Base-by-base conservation (phyloP, 1,284 basidiomycete genomes). In the Sporisorium sorghi region DNA sequence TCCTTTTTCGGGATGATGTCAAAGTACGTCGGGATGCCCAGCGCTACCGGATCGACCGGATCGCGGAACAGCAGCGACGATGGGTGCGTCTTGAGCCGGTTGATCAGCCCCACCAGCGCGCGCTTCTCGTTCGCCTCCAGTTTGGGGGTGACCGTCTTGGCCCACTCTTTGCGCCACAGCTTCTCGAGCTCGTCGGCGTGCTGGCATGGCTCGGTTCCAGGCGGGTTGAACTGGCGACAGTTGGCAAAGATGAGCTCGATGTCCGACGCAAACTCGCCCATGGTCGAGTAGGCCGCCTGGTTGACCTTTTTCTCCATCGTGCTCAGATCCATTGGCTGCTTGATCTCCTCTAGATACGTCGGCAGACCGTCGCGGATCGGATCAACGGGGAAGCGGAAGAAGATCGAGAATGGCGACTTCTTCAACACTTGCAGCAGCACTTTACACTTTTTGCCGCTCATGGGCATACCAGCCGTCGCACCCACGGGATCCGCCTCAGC, bases 331-430 rank as follows among this genome's bases (percentile, higher is more conserved):
- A 98, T 99, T 7, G 97, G 97, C 71, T 70, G 47, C 73, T 89
- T 87, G 83, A 99, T 97, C 86, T 98, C 97, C 11, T 97, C 90
- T 63, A 92, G 90, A 84, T 99, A 99, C 92, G 94, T 85, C 91
- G 95, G 28, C 91, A 93, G 85, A 92, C 92, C 52, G 86, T 78
- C 83, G 46, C 42, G 70, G 60, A 91, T 85, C 0, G 95, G 92
- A 85, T 99, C 92, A 15, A 99, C 96, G 2, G 96, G 94, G 19
- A 88, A 87, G 42, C 89, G 83, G 86, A 99, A 99, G 67, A 96
- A 91, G 30, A 86, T 84, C 14, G 91, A 89, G 78, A 93, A 91
- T 0, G 90, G 88, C 32, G 91, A 85, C 83, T 90, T 92, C 64
- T 87, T 85, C 28, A 97, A 80, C 28, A 80, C 86, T 79, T 88